Base-by-base conservation (phyloP, 768 basidiomycete species). In the Leccinum broughii region DNA sequence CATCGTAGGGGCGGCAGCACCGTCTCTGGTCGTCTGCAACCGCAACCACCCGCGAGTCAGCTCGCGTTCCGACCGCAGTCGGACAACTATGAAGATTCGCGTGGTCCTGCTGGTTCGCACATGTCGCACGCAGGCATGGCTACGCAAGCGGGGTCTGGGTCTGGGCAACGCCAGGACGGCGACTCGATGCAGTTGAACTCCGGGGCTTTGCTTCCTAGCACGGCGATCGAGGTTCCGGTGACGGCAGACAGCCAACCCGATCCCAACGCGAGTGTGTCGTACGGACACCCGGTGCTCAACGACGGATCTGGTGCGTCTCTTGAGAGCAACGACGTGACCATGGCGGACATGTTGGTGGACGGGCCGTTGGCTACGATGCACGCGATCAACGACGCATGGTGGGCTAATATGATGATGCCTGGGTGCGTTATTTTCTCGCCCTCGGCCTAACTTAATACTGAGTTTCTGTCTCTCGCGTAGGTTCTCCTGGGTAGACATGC, bases 361-460 rank as follows among this genome's bases (percentile, higher is more conserved):
- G 78, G 88, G 50, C 81, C 85, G 72, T 77, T 89, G 62, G 90
- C 89, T 1, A 83, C 88, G 20, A 87, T 92, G 86, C 81, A 85
- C 54, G 85, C 85, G 30, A 77, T 93, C 58, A 86, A 88, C 62
- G 89, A 86, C 54, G 80, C 76, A 8, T 92, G 85, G 83, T 91
- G 88, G 89, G 74, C 81, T 49, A 88, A 83, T 53, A 87, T 90
- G 85, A 88, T 92, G 89, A 89, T 92, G 88, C 90, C 90, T 39
- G 90, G 90, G 87, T 64, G 1, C 46, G 55, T 57, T 15, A 30
- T 30, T 54, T 5, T 11, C 2, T 10, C 11, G 0, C 14, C 7
- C n/a, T 6, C 6, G 6, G 22, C 4, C n/a, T 3, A 17, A 3
- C 28, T 14, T 17, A 1, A 54, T 7, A 17, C 39, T 51, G 52